Base-by-base conservation (phyloP, 2,329 filamentous ascomycete genomes). In the Penicillium sp. region DNA sequence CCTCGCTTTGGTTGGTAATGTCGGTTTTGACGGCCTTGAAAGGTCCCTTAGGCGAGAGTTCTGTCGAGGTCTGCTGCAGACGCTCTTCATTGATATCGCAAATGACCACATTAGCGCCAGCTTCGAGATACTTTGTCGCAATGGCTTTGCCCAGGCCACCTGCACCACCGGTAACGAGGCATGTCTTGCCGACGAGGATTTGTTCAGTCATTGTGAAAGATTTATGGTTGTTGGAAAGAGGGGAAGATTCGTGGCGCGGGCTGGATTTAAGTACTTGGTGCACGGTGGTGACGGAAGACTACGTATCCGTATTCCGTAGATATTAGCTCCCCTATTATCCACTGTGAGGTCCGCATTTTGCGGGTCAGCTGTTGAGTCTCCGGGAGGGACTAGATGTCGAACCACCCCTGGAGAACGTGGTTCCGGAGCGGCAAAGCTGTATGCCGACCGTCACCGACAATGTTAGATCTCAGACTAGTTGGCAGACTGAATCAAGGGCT, bases 91-190 rank as follows among this genome's bases (percentile, higher is more conserved):
- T 73, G 53, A 76, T 61, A 44, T 77, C 75, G 50, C 72, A 74
- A 51, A 77, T 71, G 2, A 73, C 69, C 25, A 77, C 74, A 50
- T 68, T 75, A 53, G 73, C 75, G n/a, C 73, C 72, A 29, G 71
- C 71, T 23, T 68, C 63, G 11, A 75, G 68, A 44, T 71, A 70
- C 3, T 66, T 62, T 5, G 68, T 67, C 6, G 73, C 68, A 27
- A 73, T 75, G n/a, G 70, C 72, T 55, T 74, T 73, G 50, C 75
- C 75, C 14, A 77, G 67, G 5, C 75, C 75, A 21, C 72, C 65
- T 4, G 65, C 74, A 8, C 68, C 74, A n/a, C 74, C 74, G 4
- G 74, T 77, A 25, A 77, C 58, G 21, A 72, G 67, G 26, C 65
- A 68, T 8, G 64, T 67, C 50, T 70, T 71, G 19, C 65, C 66